Evolutionary conservation across 805 yeast species (phyloP).

Genomic region (Scheffersomyces amazonensis): DNA sequence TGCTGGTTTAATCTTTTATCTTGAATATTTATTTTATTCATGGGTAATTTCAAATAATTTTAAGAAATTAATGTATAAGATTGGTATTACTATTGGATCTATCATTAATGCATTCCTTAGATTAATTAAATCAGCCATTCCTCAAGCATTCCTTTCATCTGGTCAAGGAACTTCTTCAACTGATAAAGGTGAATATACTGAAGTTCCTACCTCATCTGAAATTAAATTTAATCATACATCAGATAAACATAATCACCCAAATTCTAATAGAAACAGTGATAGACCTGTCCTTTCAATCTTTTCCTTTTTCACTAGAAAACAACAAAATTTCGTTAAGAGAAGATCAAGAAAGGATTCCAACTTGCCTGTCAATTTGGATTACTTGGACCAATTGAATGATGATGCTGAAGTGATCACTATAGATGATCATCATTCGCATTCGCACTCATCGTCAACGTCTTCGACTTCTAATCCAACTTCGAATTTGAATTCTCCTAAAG

Average conservation of each 20-base stretch:
- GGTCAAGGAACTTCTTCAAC: too few species aligned
- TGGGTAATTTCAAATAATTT: constrained; percentile 30
- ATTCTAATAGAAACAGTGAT: not conserved
- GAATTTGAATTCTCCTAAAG: not conserved
- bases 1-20: constrained; percentile 38
- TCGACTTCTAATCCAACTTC: not conserved
- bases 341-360: constrained; percentile 56
- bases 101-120: not conserved
- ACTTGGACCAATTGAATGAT: constrained; percentile 12
- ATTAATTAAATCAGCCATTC: constrained; percentile 5
- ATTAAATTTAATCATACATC: not conserved
- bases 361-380: constrained; percentile 35
- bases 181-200: too few species aligned
- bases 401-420: constrained; percentile 5
- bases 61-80: constrained; percentile 17
- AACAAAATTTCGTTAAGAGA: constrained; percentile 18
- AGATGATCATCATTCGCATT: too few species aligned
- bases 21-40: constrained; percentile 40
- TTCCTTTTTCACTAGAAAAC: not conserved
- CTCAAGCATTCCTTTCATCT: too few species aligned
- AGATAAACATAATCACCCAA: not conserved
- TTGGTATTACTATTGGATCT: too few species aligned
- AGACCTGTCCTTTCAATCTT: constrained; percentile 1
- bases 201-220: not conserved
- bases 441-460: too few species aligned